phyloP scores from a whole-genome alignment of 257 asterid species.

The Agastache rugosa region DNA sequence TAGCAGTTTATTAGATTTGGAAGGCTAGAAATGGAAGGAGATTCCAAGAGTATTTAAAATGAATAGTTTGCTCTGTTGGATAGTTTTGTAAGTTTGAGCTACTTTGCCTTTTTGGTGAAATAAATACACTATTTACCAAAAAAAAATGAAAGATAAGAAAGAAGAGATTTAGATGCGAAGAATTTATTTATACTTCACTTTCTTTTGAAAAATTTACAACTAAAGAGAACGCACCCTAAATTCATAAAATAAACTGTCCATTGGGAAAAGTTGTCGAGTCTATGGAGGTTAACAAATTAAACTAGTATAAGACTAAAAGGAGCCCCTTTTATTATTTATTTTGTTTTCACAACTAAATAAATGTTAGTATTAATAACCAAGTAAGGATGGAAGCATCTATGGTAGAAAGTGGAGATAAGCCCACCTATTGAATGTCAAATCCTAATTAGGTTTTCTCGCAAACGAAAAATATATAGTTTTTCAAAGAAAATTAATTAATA shows the following conservation, averaged over 20 bases:
- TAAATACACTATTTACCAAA: too few species aligned
- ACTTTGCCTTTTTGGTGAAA: too few species aligned
- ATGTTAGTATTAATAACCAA: neutral
- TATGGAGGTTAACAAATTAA: conserved; percentile 8
- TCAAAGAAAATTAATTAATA: neutral
- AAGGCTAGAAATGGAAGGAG: too few species aligned
- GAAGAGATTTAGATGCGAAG: too few species aligned
- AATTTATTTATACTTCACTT: too few species aligned
- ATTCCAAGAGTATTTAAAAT: too few species aligned
- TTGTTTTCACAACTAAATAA: neutral
- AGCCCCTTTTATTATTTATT: neutral
- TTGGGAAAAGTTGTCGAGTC: neutral
- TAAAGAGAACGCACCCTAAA: too few species aligned
- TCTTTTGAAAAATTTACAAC: neutral
- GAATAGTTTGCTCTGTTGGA: too few species aligned
- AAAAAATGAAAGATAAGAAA: too few species aligned
- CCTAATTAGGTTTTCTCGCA: conserved; percentile 49
- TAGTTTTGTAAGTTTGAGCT: too few species aligned
- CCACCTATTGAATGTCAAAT: conserved; percentile 45
- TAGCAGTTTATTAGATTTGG: too few species aligned
- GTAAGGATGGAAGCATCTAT: conserved; percentile 27
- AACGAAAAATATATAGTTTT: conserved; percentile 27
- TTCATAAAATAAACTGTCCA: neutral
- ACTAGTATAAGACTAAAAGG: neutral
- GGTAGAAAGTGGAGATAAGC: conserved; percentile 42